These are phyloP conservation scores for Betula pendula DNA, from an alignment of 306 rosid genomes.

Conservation along the genomic window DNA sequence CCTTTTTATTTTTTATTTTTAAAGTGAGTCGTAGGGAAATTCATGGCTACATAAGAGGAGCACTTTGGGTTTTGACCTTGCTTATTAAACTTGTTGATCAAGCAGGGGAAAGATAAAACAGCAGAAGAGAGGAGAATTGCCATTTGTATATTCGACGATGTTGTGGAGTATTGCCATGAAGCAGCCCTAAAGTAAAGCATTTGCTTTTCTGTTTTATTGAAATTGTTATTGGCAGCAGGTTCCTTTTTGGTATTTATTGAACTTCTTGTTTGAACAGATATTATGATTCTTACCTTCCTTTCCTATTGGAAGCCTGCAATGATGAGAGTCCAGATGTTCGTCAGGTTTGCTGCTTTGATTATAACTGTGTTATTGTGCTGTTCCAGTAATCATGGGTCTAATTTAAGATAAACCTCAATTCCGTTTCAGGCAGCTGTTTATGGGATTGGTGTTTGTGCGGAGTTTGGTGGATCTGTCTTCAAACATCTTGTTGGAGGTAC, in stretches of 20 bases:
- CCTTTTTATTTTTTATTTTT: neutral
- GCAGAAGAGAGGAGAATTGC: slow-evolving; percentile 97
- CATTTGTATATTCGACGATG: slow-evolving; percentile 91
- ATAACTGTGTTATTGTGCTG: neutral
- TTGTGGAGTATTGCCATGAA: slow-evolving; percentile 94
- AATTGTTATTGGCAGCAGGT: slow-evolving; percentile 12
- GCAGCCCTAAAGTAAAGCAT: slow-evolving; percentile 80
- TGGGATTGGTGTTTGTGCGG: slow-evolving; percentile 97
- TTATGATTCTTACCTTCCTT: slow-evolving; percentile 83
- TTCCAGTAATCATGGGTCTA: slow-evolving; percentile 10
- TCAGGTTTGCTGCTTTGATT: slow-evolving; percentile 58
- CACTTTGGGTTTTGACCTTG: neutral
- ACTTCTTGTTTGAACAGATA: slow-evolving; percentile 54
- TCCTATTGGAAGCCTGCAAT: slow-evolving; percentile 95
- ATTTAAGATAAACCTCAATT: slow-evolving; percentile 19
- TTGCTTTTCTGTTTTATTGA: slow-evolving; percentile 4
- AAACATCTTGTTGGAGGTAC: slow-evolving; percentile 82
- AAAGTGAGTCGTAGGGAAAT: neutral
- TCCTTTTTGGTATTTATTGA: neutral
- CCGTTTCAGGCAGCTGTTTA: slow-evolving; percentile 91
- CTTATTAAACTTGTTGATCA: slow-evolving; percentile 4
- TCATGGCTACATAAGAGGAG: neutral
- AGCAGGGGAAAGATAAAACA: slow-evolving; percentile 88
- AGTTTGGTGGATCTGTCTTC: slow-evolving; percentile 89
- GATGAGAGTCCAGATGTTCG: slow-evolving; percentile 92